Evolutionary conservation across 805 yeast genomes (phyloP), one percentile per base, ranked within the genome.

Genomic region (Pichia exigua): DNA sequence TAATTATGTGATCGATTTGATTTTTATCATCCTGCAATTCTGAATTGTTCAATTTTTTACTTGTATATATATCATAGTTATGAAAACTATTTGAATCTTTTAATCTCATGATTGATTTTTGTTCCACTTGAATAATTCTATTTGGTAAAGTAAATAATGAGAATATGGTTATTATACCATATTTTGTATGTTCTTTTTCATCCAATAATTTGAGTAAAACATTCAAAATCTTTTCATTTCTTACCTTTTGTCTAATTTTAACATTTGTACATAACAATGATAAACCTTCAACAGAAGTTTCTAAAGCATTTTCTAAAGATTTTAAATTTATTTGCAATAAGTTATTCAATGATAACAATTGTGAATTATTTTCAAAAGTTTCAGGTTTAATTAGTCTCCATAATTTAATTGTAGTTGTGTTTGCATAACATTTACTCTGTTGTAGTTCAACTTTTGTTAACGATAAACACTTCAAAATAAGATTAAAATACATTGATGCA

Each of bases 321-420:
- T 65, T 69, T 39, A 64, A 63, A 17, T 62, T 48, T 5, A 58
- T 46, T 11, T 53, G 53, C 61, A 71, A 58, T 59, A 70, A 60
- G 17, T 65, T 59, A 21, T 67, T 61, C 22, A 76, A 53, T 2
- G 69, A 63, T 15, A 70, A 61, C 4, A 73, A 46, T 8, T 62
- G 59, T 13, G 61, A 45, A 27, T 62, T 57, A n/a, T 64, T 68
- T 35, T 59, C 52, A 6, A 65, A 28, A 10, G 52, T 26, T 35
- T 63, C 66, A 24, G 71, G 62, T 42, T 73, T 69, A 0, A 77
- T 64, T 50, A 75, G 71, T 47, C 75, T 74, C 86, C 86, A 82
- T 2, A 80, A 64, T 61, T 83, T 83, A 8, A 79, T 65, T n/a
- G 80, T 58, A 4, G 76, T 75, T 40, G 81, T 59, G 0, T 76